phyloP scores from a whole-genome alignment of 2,329 filamentous ascomycete species.

The Dactylonectria macrodidyma region DNA sequence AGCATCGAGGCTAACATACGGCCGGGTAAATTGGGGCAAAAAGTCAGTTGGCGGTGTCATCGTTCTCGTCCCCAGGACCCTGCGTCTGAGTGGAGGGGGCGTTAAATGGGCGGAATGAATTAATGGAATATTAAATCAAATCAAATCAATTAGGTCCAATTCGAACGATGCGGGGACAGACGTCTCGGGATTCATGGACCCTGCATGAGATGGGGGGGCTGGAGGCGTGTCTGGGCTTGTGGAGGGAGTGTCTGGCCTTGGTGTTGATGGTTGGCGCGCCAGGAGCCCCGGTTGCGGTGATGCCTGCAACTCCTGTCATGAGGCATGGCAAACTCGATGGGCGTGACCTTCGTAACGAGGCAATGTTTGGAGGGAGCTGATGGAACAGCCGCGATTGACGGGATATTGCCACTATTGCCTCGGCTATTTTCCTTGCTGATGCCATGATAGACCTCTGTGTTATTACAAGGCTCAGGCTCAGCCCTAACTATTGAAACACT shows the following conservation, averaged over 20 bases:
- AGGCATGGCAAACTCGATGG: neutral
- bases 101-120: neutral
- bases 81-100: neutral
- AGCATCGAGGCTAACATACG: constrained; percentile 35
- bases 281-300: constrained; percentile 5
- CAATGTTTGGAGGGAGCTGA: neutral
- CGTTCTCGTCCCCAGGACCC: constrained; percentile 5
- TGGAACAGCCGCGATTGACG: constrained; percentile 17
- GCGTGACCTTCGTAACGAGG: neutral
- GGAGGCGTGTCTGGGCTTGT: constrained; percentile 17
- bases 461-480: neutral
- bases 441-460: neutral
- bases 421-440: neutral
- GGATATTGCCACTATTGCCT: neutral
- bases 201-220: constrained; percentile 35
- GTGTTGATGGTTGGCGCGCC: constrained; percentile 12
- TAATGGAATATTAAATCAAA: constrained; percentile 28
- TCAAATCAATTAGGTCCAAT: constrained; percentile 37
- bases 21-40: constrained; percentile 35
- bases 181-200: constrained; percentile 29
- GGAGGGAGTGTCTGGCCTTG: constrained; percentile 10
- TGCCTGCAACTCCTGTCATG: constrained; percentile 28
- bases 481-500: neutral
- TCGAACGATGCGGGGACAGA: constrained; percentile 34
- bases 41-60: constrained; percentile 17